Conservation (phyloP, 352 stramenopile genomes). For the Phytophthora sp. region DNA sequence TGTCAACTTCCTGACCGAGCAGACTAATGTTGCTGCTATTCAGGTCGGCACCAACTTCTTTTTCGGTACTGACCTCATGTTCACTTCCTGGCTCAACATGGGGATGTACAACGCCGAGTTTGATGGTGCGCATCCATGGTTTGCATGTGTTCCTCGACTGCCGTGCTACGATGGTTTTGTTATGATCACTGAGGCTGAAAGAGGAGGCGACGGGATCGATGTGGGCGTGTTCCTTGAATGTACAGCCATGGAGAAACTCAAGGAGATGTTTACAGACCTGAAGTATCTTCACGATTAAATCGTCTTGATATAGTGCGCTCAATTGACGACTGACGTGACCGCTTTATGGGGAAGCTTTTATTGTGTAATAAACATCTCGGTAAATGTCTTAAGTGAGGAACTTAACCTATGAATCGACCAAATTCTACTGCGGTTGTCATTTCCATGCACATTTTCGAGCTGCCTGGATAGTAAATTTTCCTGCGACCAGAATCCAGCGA, state of each 20-base stretch:
- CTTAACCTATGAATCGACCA: no score
- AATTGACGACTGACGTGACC: no score
- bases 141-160: slow-evolving; percentile 39
- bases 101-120: slow-evolving; percentile 72
- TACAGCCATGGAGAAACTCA: slow-evolving; percentile 44
- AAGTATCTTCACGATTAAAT: slow-evolving; percentile 18
- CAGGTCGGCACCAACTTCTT: slow-evolving; percentile 52
- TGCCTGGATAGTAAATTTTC: no score
- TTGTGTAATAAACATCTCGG: no score
- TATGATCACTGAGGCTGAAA: slow-evolving; percentile 55
- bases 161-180: slow-evolving; percentile 51
- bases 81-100: slow-evolving; percentile 64
- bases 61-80: slow-evolving; percentile 61
- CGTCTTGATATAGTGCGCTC: no score
- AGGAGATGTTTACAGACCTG: slow-evolving; percentile 34
- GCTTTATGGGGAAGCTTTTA: no score
- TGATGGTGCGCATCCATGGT: slow-evolving; percentile 43
- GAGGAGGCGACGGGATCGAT: slow-evolving; percentile 42
- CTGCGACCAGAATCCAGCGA: no score
- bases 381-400: no score
- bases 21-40: slow-evolving; percentile 41
- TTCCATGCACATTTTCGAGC: no score
- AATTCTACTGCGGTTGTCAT: no score
- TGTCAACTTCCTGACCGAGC: slow-evolving; percentile 51
- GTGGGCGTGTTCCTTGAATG: slow-evolving; percentile 52